Percentiles rank a stretch among this genome's conserved stretches.
Evolutionary conservation across 441 rosid species (phyloP).

Genomic region (Lepidium campestre): DNA sequence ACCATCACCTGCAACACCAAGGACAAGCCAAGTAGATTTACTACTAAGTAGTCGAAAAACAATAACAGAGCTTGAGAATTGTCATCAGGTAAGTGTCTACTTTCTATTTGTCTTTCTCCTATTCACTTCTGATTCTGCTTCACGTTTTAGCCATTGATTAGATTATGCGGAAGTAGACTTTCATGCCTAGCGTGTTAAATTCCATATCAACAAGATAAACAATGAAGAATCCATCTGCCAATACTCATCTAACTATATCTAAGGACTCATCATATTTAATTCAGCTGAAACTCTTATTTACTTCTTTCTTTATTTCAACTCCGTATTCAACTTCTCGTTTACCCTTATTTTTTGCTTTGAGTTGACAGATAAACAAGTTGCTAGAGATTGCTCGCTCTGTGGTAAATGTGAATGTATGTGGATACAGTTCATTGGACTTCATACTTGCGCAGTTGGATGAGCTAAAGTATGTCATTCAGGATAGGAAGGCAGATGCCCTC

Average conservation of each 20-base stretch:
- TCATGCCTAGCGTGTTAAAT: not conserved
- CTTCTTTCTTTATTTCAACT: not conserved
- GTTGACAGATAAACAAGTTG: slow-evolving; percentile 73
- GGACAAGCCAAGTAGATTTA: slow-evolving; percentile 78
- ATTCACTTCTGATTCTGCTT: not conserved
- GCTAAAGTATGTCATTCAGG: slow-evolving; percentile 86
- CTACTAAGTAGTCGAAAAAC: slow-evolving; percentile 64
- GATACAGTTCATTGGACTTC: slow-evolving; percentile 62
- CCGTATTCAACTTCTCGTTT: not conserved
- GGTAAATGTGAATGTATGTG: slow-evolving; percentile 61
- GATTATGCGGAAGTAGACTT: not conserved
- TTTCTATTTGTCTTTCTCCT: not conserved
- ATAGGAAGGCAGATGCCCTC: slow-evolving; percentile 93
- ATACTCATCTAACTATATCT: not conserved
- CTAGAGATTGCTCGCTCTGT: slow-evolving; percentile 70
- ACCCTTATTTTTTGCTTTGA: slow-evolving; percentile 4
- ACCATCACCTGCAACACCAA: slow-evolving; percentile 73
- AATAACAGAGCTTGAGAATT: slow-evolving; percentile 78
- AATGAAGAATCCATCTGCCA: not conserved
- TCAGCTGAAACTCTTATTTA: not conserved
- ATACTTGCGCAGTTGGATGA: slow-evolving; percentile 84
- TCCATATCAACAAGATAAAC: not conserved
- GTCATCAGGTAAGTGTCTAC: slow-evolving; percentile 60
- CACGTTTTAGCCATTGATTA: not conserved
- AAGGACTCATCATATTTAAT: not conserved